Evolutionary conservation across 352 stramenopile genomes (phyloP).

Genomic region (Pythium aristosporum): DNA sequence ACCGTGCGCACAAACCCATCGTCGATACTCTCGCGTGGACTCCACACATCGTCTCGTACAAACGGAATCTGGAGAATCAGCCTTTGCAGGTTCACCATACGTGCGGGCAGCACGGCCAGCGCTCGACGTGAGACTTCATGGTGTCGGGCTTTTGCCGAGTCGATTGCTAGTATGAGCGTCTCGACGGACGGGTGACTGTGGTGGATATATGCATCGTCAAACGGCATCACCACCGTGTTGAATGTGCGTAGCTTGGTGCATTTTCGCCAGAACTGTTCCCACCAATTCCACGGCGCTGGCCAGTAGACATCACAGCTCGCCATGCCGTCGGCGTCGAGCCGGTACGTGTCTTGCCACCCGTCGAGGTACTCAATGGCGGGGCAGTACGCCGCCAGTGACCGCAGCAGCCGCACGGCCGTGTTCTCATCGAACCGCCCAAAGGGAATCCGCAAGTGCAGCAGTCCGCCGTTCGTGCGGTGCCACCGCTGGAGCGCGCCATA

Average conservation of each 20-base stretch:
- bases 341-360: conserved; percentile 20
- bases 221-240: conserved; percentile 18
- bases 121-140: background rate
- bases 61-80: conserved; percentile 11
- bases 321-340: conserved; percentile 1
- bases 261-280: conserved; percentile 4
- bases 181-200: background rate
- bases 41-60: conserved; percentile 8
- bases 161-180: conserved; percentile 10
- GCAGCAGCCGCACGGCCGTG: conserved; percentile 13
- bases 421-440: conserved; percentile 22
- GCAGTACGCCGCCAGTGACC: conserved; percentile 12
- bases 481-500: conserved; percentile 17
- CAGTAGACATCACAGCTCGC: conserved; percentile 16
- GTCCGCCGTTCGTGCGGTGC: conserved; percentile 12
- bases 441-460: conserved; percentile 16
- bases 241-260: conserved; percentile 11
- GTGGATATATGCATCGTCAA: conserved; percentile 4
- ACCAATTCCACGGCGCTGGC: conserved; percentile 3
- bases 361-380: conserved; percentile 17
- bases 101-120: background rate
- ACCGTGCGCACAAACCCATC: conserved; percentile 1
- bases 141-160: conserved; percentile 17
- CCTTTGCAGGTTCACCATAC: background rate
- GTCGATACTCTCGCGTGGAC: background rate